Base-by-base conservation (phyloP, 1,284 basidiomycete genomes). In the Stygiomarasmius scandens region DNA sequence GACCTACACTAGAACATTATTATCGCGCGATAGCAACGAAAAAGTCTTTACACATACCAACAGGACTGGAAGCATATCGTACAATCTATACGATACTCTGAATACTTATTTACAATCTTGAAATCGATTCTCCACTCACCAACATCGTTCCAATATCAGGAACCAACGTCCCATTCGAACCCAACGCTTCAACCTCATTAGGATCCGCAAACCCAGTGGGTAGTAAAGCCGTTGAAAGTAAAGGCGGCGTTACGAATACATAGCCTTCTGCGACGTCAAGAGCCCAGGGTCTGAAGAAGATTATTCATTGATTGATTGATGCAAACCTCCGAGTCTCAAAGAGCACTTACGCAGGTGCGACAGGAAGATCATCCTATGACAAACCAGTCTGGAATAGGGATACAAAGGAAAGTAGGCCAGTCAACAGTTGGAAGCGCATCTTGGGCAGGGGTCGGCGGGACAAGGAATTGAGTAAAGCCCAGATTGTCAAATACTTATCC, bases 181-280 rank as follows among this genome's bases (percentile, higher is more conserved):
- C n/a, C 24, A 29, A 23, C 12, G 25, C 54, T 16, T 34, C 8
- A 2, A 27, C 46, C 34, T 55, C 54, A 22, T 24, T n/a, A 16
- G 45, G 45, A 24, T 32, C 12, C 3, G 54, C 45, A n/a, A 25
- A 41, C 12, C 54, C 54, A 49, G 46, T 3, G 1, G 54, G 54
- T 36, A 55, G 46, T 14, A 36, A 46, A 9, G 9, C 32, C 16
- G 22, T 27, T 22, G 46, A 49, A 11, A 54, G 34, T 6, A 55
- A 22, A 3, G 54, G 36, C 9, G 54, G 54, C 14, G 48, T 48
- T 8, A 55, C 54, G 22, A 55, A 55, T 20, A 55, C 32, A 24
- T 38, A 55, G 4, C 54, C 54, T 23, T 55, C 47, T 14, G 25
- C 2, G 12, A 55, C 54, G 32, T 41, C 29, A 10, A 55, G 47